Evolutionary conservation across 257 asterid genomes (phyloP).

Genomic region (Solanum chilense): DNA sequence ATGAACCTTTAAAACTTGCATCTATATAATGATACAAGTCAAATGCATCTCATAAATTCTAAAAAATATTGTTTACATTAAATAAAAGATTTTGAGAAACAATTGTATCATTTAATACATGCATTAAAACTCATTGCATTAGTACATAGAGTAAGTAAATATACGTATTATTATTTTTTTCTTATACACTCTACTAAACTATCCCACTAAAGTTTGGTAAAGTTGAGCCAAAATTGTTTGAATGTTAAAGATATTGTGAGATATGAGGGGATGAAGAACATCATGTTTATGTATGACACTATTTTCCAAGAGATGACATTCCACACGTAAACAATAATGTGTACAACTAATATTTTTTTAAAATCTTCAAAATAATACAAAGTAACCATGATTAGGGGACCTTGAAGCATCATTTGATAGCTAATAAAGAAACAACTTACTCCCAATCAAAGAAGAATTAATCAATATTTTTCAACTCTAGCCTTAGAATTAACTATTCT

Average conservation of each 20-base stretch:
- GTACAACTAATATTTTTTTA: not conserved
- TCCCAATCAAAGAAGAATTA: too few relatives aligned
- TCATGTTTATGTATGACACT: not conserved
- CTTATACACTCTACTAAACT: not conserved
- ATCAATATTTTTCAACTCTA: not conserved
- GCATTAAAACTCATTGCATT: not conserved
- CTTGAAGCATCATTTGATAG: not conserved
- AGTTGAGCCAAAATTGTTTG: not conserved
- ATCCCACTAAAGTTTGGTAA: not conserved
- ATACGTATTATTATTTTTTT: too few relatives aligned
- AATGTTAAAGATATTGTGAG: not conserved
- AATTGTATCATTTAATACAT: not conserved
- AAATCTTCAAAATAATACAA: not conserved
- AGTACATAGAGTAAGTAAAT: too few relatives aligned
- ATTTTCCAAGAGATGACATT: not conserved
- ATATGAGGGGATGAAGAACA: not conserved
- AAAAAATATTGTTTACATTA: too few relatives aligned
- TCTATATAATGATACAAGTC: conserved; percentile 6
- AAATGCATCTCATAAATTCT: not conserved
- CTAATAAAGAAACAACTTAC: not conserved
- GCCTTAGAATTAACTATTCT: not conserved
- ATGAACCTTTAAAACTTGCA: conserved; percentile 35
- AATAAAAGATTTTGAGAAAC: too few relatives aligned
- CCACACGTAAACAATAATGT: not conserved
- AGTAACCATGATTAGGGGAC: not conserved